Base-by-base conservation (phyloP, 306 rosid species). In the Acacia melanoxylon region DNA sequence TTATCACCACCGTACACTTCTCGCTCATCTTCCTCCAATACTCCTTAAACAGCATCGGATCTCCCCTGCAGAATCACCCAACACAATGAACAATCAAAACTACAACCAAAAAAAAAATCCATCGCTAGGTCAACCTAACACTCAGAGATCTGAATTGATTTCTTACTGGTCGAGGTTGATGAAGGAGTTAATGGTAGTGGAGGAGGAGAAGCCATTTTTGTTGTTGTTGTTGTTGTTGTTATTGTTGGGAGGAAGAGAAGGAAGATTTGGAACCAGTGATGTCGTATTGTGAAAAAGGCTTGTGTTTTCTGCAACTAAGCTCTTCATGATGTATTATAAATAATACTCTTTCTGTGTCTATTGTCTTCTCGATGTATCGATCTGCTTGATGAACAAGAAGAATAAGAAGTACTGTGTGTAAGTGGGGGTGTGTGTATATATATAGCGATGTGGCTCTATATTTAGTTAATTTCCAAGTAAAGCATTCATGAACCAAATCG, bases 21-120 rank as follows among this genome's bases (percentile, higher is more conserved):
- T 93, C 94, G 10, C 86, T 84, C 86, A 59, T 75, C 74, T 80
- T 85, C 78, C 24, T 86, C 98, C 98, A 93, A 37, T 81, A 95
- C 14, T 81, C 2, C 31, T 42, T 82, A 3, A 80, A 93, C 72
- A 82, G 72, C 75, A 63, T 11, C 8, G 98, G 98, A 75, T 93
- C 97, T 27, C 98, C 98, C 42, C 97, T 95, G 89, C 67, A 59
- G 15, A 13, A 14, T 14, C 5, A 46, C 52, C 20, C 56, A 49
- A 15, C 24, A 52, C 10, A 22, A 8, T 56, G 8, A 56, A 56
- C 29, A 54, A 19, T 54, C 25, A 54, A 54, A 14, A 6, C 37
- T 33, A 46, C 51, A 46, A 13, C 2, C 12, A 14, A 13, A 14
- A 14, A 3, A 37, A 37, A 37, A 37, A 37, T 37, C 6, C 40